Evolutionary conservation across 2,329 filamentous ascomycete species (phyloP).

Genomic region (Colletotrichum sp.): DNA sequence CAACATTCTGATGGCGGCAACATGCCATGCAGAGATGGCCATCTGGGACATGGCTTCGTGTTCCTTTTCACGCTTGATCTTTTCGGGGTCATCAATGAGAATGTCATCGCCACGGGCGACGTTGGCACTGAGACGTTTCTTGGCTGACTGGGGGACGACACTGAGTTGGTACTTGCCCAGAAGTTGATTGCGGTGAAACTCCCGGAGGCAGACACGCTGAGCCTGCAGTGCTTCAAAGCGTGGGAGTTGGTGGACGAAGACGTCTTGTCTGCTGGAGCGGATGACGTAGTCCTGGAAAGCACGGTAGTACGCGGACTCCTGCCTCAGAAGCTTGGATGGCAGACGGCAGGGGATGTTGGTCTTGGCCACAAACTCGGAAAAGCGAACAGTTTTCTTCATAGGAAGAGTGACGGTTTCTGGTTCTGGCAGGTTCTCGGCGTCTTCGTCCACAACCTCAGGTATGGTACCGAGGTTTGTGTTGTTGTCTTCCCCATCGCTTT

Average conservation of each 20-base stretch:
- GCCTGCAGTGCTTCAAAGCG: conserved; percentile 90
- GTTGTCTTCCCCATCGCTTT: conserved; percentile 28
- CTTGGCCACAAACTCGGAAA: conserved; percentile 60
- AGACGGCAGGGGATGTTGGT: conserved; percentile 53
- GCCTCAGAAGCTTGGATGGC: conserved; percentile 55
- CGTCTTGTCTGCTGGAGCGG: conserved; percentile 70
- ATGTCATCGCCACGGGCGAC: conserved; percentile 75
- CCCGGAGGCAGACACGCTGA: conserved; percentile 74
- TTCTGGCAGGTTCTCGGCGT: conserved; percentile 31
- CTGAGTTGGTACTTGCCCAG: conserved; percentile 84
- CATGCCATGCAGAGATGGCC: conserved; percentile 64
- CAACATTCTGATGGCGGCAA: conserved; percentile 64
- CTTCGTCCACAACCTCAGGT: conserved; percentile 36
- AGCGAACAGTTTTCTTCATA: conserved; percentile 78
- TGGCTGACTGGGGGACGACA: conserved; percentile 70
- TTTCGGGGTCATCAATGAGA: conserved; percentile 66
- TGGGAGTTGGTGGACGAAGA: conserved; percentile 82
- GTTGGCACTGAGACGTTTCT: conserved; percentile 74
- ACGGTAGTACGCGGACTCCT: conserved; percentile 85
- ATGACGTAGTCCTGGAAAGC: conserved; percentile 80
- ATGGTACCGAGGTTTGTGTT: conserved; percentile 36
- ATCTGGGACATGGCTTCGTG: conserved; percentile 79
- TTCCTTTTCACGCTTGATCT: conserved; percentile 75
- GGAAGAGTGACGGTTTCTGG: conserved; percentile 27
- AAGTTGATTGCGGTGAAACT: conserved; percentile 79